Evolutionary conservation across 495 filamentous ascomycete species (phyloP).

Genomic region (Penicillium angulare): DNA sequence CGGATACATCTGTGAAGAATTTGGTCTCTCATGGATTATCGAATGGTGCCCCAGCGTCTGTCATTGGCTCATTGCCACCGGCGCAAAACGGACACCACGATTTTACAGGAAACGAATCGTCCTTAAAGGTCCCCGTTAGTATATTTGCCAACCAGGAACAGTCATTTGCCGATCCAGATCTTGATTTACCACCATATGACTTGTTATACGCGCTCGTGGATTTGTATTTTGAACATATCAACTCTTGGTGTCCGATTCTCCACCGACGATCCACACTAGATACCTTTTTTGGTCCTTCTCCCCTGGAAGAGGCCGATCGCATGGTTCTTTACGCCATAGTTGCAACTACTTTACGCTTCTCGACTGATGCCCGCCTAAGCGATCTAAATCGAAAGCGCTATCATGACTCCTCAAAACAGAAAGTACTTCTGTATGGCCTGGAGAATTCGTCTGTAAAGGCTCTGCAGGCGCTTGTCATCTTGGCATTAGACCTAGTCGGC

Average conservation of each 20-base stretch:
- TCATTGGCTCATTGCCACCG: constrained; percentile 24
- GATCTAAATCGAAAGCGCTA: constrained; percentile 68
- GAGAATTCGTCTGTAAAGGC: constrained; percentile 87
- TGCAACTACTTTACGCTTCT: constrained; percentile 80
- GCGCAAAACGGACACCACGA: constrained; percentile 24
- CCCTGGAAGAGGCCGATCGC: constrained; percentile 74
- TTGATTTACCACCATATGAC: constrained; percentile 83
- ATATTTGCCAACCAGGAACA: constrained; percentile 44
- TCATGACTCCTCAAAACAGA: constrained; percentile 77
- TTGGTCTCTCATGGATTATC: constrained; percentile 23
- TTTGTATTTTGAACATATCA: constrained; percentile 87
- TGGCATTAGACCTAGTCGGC: constrained; percentile 75
- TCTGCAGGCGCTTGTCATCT: constrained; percentile 78
- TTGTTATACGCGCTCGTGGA: constrained; percentile 77
- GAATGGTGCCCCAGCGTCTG: constrained; percentile 14
- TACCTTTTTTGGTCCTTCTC: constrained; percentile 72
- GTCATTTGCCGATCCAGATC: constrained; percentile 55
- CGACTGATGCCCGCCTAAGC: constrained; percentile 67
- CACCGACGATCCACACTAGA: constrained; percentile 78
- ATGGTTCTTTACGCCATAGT: constrained; percentile 85
- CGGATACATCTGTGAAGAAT: constrained; percentile 35
- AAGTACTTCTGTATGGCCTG: constrained; percentile 77
- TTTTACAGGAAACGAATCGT: constrained; percentile 47
- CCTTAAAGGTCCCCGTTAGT: constrained; percentile 41
- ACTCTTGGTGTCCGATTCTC: constrained; percentile 87